Conservation (phyloP, 1,284 basidiomycete species). For the Boletus smithii region DNA sequence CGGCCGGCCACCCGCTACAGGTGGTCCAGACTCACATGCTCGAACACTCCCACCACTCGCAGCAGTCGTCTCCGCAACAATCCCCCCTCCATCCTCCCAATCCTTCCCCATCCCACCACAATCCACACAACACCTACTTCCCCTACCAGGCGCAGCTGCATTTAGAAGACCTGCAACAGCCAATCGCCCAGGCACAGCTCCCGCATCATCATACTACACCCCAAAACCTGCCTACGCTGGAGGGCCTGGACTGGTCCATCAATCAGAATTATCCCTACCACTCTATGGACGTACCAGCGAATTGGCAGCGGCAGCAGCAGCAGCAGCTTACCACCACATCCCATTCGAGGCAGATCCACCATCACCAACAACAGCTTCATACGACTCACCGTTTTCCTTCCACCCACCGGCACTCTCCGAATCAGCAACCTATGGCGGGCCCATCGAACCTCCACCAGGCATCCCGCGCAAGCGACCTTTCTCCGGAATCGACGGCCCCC, state of each 20-base stretch:
- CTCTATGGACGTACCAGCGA: constrained; percentile 37
- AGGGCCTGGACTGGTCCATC: constrained; percentile 51
- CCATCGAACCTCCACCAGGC: constrained; percentile 33
- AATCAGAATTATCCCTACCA: constrained; percentile 42
- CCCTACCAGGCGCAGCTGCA: constrained; percentile 39
- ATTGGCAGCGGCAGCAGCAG: constrained; percentile 30
- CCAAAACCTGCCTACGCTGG: constrained; percentile 43
- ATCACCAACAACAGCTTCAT: constrained; percentile 29
- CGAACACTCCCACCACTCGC: constrained; percentile 68
- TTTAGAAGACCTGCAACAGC: constrained; percentile 46
- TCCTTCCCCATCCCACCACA: constrained; percentile 34
- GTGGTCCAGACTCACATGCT: constrained; percentile 35
- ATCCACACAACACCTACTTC: constrained; percentile 46
- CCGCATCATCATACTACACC: constrained; percentile 55
- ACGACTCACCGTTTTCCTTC: constrained; percentile 76
- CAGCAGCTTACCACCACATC: constrained; percentile 28
- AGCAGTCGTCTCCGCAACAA: constrained; percentile 66
- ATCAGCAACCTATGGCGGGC: constrained; percentile 28
- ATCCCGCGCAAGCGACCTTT: constrained; percentile 65
- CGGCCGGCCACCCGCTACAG: constrained; percentile 47
- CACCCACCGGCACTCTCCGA: constrained; percentile 60
- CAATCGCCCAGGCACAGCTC: constrained; percentile 61
- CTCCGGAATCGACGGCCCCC: constrained; percentile 51
- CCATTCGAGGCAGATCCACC: constrained; percentile 34
- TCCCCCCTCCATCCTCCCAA: constrained; percentile 43